Conservation (phyloP, 768 basidiomycete species). For the Boletus patriciae region DNA sequence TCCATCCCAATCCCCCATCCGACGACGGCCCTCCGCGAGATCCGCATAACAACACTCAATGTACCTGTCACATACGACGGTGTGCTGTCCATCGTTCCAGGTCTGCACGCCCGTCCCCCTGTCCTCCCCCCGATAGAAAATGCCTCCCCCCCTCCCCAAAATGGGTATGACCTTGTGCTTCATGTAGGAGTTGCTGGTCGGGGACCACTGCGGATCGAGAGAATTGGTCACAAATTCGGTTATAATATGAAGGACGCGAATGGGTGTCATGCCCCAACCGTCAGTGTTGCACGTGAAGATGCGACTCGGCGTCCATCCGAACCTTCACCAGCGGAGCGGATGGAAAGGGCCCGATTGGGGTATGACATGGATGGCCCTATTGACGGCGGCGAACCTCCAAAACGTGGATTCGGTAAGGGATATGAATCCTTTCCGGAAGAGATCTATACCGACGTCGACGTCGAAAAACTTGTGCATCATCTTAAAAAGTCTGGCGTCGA, state of each 20-base stretch:
- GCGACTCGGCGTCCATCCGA: constrained; percentile 15
- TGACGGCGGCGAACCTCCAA: constrained; percentile 32
- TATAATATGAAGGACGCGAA: constrained; percentile 68
- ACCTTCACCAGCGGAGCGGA: constrained; percentile 27
- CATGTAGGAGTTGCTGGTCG: constrained; percentile 69
- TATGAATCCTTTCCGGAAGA: constrained; percentile 39
- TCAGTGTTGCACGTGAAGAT: constrained; percentile 32
- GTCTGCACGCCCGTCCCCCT: constrained; percentile 62
- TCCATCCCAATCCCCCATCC: constrained; percentile 5
- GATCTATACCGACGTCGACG: constrained; percentile 37
- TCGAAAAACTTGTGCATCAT: constrained; percentile 37
- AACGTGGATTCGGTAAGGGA: constrained; percentile 38
- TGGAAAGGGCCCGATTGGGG: constrained; percentile 32
- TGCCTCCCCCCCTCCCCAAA: constrained; percentile 39
- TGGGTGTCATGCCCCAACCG: constrained; percentile 53
- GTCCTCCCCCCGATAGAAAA: constrained; percentile 40
- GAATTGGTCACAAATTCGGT: constrained; percentile 63
- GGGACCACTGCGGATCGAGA: constrained; percentile 63
- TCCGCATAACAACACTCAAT: constrained; percentile 60
- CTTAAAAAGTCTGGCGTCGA: constrained; percentile 34
- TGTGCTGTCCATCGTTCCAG: constrained; percentile 55
- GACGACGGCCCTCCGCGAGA: constrained; percentile 35
- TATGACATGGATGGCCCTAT: constrained; percentile 28
- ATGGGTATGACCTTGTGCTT: constrained; percentile 68
- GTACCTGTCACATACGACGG: constrained; percentile 61